These are phyloP conservation scores for Trichoderma sp. DNA, from an alignment of 2,329 filamentous ascomycete genomes.

Conservation along the genomic window DNA sequence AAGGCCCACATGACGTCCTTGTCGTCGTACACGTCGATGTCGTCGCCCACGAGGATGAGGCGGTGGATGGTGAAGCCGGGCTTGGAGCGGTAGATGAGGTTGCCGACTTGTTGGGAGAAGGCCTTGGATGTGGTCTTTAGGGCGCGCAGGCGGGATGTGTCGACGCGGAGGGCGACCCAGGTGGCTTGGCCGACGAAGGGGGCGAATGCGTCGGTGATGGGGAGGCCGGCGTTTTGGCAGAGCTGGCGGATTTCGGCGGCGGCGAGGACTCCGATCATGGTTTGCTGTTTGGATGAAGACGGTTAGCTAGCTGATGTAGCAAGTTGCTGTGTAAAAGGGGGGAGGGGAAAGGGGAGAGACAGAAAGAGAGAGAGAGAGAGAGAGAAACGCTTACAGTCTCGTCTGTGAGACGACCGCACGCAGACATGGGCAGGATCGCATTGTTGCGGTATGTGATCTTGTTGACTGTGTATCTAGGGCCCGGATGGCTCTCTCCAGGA, in stretches of 20 bases:
- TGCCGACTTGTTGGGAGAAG: constrained; percentile 41
- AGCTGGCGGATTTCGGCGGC: neutral
- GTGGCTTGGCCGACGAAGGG: constrained; percentile 47
- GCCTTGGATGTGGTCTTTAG: constrained; percentile 48
- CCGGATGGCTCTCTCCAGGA: neutral
- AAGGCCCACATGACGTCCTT: constrained; percentile 51
- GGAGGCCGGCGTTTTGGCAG: constrained; percentile 29
- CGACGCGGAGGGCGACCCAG: constrained; percentile 53
- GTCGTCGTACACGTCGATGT: constrained; percentile 46
- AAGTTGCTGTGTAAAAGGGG: neutral
- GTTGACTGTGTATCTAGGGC: constrained; percentile 15
- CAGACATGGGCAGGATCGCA: constrained; percentile 18
- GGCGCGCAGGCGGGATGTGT: constrained; percentile 53
- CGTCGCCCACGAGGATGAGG: constrained; percentile 45
- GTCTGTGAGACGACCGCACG: constrained; percentile 19
- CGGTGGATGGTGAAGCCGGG: constrained; percentile 41
- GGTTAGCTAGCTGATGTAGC: neutral
- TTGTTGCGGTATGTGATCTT: constrained; percentile 18
- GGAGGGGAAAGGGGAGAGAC: too few relatives aligned
- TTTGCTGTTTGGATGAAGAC: neutral
- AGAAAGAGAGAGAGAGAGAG: too few relatives aligned
- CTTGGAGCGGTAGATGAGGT: constrained; percentile 44
- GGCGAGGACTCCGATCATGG: constrained; percentile 3
- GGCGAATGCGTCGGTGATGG: constrained; percentile 43
- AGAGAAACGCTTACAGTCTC: neutral